Percentiles rank a stretch among this genome's conserved stretches.
phyloP scores from a whole-genome alignment of 371 early-diverging fungal genomes.

The Chytridium lagenaria region DNA sequence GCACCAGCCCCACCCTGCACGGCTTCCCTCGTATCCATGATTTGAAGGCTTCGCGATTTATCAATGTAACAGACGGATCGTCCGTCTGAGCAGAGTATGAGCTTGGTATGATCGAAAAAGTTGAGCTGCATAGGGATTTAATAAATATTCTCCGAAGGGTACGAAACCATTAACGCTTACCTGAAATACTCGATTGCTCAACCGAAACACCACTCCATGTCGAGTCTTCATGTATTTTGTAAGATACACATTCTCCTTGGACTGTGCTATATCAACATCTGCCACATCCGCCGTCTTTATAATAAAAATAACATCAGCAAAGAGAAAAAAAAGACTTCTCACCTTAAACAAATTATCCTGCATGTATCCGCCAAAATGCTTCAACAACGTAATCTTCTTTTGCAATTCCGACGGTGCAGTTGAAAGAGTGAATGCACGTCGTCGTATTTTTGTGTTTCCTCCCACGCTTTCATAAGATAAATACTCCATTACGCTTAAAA shows the following conservation, averaged over 20 bases:
- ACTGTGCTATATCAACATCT: slow-evolving; percentile 23
- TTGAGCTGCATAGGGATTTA: slow-evolving; percentile 61
- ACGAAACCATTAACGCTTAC: slow-evolving; percentile 44
- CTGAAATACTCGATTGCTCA: slow-evolving; percentile 76
- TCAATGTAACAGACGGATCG: slow-evolving; percentile 61
- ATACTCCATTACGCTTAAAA: slow-evolving; percentile 61
- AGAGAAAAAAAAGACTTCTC: not conserved
- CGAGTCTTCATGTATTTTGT: slow-evolving; percentile 71
- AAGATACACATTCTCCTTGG: slow-evolving; percentile 59
- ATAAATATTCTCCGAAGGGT: not conserved
- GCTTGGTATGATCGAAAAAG: slow-evolving; percentile 74
- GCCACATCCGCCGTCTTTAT: slow-evolving; percentile 1
- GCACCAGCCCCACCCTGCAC: not conserved
- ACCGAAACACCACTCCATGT: slow-evolving; percentile 73
- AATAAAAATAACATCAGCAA: not conserved
- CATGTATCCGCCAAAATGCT: slow-evolving; percentile 71
- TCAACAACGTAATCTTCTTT: slow-evolving; percentile 73
- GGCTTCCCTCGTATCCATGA: slow-evolving; percentile 24
- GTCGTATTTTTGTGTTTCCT: slow-evolving; percentile 42
- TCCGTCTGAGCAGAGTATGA: slow-evolving; percentile 67
- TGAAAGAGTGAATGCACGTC: slow-evolving; percentile 51
- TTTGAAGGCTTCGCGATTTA: slow-evolving; percentile 45
- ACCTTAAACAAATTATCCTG: slow-evolving; percentile 60
- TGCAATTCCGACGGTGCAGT: slow-evolving; percentile 60
- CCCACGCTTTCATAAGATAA: slow-evolving; percentile 49